A percentile compares a stretch with the other conserved stretches of the same genome.
These are phyloP conservation scores for Waltiozyma sp. DNA, from an alignment of 1,139 yeast species.

Conservation along the genomic window DNA sequence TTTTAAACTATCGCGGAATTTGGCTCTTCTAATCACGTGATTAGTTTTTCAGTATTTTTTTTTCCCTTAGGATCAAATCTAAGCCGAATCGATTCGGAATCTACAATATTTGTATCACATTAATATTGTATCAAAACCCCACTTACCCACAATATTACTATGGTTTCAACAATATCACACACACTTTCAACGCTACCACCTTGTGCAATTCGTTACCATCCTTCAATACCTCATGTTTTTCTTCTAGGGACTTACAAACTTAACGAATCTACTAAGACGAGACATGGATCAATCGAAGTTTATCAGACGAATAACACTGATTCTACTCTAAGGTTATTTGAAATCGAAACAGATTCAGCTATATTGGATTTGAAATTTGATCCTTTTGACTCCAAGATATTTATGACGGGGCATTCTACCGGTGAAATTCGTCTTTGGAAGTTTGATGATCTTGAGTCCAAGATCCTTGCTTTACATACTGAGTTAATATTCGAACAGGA, in stretches of 20 bases:
- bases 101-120: no score
- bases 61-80: no score
- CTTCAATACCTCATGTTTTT: slow-evolving; percentile 34
- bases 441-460: slow-evolving; percentile 12
- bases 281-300: slow-evolving; percentile 70
- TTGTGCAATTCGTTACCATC: slow-evolving; percentile 60
- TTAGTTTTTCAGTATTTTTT: no score
- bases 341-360: slow-evolving; percentile 41
- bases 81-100: no score
- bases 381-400: slow-evolving; percentile 35
- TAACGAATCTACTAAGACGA: slow-evolving; percentile 40
- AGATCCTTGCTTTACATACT: slow-evolving; percentile 19
- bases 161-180: not conserved
- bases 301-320: slow-evolving; percentile 22
- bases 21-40: not conserved
- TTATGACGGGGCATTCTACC: slow-evolving; percentile 69
- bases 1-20: not conserved
- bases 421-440: slow-evolving; percentile 66
- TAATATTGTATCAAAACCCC: no score
- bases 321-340: slow-evolving; percentile 14
- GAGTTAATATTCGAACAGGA: slow-evolving; percentile 33
- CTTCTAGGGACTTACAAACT: slow-evolving; percentile 74
- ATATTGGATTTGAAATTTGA: slow-evolving; percentile 64
- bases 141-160: no score
- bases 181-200: slow-evolving; percentile 55